Base-by-base conservation (phyloP, 2,329 filamentous ascomycete genomes). In the Bisporella sp. region DNA sequence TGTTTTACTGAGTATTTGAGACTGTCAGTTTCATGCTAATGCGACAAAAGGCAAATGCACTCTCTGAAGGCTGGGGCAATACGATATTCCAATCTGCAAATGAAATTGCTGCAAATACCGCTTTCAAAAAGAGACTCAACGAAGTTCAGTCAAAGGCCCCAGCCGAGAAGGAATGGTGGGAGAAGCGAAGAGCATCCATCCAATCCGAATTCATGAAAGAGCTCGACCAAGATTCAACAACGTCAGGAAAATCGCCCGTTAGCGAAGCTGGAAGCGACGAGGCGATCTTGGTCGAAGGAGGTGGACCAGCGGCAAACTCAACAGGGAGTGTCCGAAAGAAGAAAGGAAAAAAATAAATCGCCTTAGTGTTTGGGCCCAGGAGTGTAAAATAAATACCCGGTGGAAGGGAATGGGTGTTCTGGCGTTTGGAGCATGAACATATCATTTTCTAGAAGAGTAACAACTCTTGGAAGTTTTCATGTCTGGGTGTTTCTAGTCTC, bases 41-140 rank as follows among this genome's bases (percentile, higher is more conserved):
- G 51, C 50, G 21, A 49, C 21, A 28, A 40, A 44, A 96, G 89
- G 93, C 95, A 62, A 97, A 97, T 67, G 90, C 87, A 21, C 86
- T 96, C 57, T 78, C 82, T 1, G 85, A 88, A 45, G 85, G 85
- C 68, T 99, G 93, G 93, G 93, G 93, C 54, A 85, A 93, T 66
- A 82, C 81, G 50, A 97, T 99, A 68, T 99, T 99, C 79, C 93
- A 99, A 70, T 91, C 88, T 43, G 93, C 93, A 49, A 95, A 95
- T 70, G 93, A 99, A 70, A 96, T 99, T 70, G 83, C 87, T 52
- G 85, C 89, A 64, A 96, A 96, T 71, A 79, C 81, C 41, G 72
- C 83, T 44, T 78, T 96, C 63, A 87, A 89, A 58, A 76, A 84
- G 57, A 80, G 84, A 46, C 76, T 96, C 21, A 79, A 84, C 44